Conservation (phyloP, 2,329 filamentous ascomycete genomes). For the Fusarium setosum region DNA sequence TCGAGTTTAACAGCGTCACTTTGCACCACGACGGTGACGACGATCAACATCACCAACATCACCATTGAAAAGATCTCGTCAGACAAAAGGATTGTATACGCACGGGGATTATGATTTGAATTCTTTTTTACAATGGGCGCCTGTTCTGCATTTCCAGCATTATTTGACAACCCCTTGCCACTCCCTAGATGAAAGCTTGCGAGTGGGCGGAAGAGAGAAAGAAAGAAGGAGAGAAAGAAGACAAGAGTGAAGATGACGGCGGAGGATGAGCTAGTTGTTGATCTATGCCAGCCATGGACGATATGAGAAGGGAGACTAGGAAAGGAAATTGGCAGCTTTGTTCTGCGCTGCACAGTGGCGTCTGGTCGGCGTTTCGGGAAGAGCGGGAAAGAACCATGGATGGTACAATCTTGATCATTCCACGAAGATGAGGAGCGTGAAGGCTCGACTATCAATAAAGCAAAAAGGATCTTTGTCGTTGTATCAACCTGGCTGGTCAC, state of each 20-base stretch:
- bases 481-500: too few species aligned
- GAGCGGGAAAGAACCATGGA: slow-evolving; percentile 44
- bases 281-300: background rate
- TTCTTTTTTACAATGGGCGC: slow-evolving; percentile 35
- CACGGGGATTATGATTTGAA: slow-evolving; percentile 36
- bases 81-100: slow-evolving; percentile 23
- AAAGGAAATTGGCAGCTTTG: slow-evolving; percentile 31
- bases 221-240: slow-evolving; percentile 2
- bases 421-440: slow-evolving; percentile 37
- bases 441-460: slow-evolving; percentile 38
- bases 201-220: background rate
- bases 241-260: background rate
- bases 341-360: slow-evolving; percentile 38
- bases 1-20: slow-evolving; percentile 98
- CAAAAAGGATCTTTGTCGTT: slow-evolving; percentile 11
- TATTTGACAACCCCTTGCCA: slow-evolving; percentile 35
- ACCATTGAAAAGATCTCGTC: slow-evolving; percentile 13
- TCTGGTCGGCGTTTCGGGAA: slow-evolving; percentile 48
- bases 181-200: slow-evolving; percentile 35
- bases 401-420: slow-evolving; percentile 43
- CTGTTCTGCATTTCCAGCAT: slow-evolving; percentile 39
- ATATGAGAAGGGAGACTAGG: background rate
- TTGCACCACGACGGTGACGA: slow-evolving; percentile 96
- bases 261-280: slow-evolving; percentile 1
- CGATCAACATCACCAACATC: slow-evolving; percentile 50